A percentile compares a stretch with the other conserved stretches of the same genome.
phyloP scores from a whole-genome alignment of 306 rosid genomes.

The Hippophae rhamnoides region DNA sequence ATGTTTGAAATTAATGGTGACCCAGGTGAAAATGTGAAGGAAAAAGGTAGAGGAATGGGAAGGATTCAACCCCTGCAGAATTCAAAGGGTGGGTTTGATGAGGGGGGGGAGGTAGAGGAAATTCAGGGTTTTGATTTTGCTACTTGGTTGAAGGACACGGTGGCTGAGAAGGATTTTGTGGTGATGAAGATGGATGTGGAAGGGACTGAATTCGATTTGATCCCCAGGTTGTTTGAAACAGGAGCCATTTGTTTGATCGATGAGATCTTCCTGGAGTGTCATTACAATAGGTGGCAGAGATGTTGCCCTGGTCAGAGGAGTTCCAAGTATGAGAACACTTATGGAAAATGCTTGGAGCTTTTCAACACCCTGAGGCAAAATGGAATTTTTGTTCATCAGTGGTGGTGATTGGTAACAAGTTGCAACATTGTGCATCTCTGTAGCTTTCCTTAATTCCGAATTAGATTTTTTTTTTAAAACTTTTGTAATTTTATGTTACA shows the following conservation, averaged over 20 bases:
- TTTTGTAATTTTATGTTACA: slow-evolving; percentile 14
- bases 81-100: slow-evolving; percentile 25
- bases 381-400: slow-evolving; percentile 95
- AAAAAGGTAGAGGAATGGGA: slow-evolving; percentile 88
- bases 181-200: slow-evolving; percentile 99
- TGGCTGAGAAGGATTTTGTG: slow-evolving; percentile 68
- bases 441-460: slow-evolving; percentile 17
- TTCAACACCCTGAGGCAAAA: slow-evolving; percentile 67
- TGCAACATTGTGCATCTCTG: slow-evolving; percentile 14
- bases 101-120: slow-evolving; percentile 65
- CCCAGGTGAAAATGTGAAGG: slow-evolving; percentile 59
- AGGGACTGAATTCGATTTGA: slow-evolving; percentile 84
- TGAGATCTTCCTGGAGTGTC: slow-evolving; percentile 92
- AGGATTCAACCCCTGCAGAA: slow-evolving; percentile 59
- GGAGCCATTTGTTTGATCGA: slow-evolving; percentile 92
- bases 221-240: slow-evolving; percentile 67
- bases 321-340: slow-evolving; percentile 70
- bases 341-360: slow-evolving; percentile 73
- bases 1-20: slow-evolving; percentile 68
- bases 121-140: slow-evolving; percentile 85
- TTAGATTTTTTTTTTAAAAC: background rate
- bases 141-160: slow-evolving; percentile 61
- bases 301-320: slow-evolving; percentile 93
- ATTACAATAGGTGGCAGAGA: slow-evolving; percentile 96
- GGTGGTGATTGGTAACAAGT: slow-evolving; percentile 55